phyloP scores from a whole-genome alignment of 768 basidiomycete species.

The Kondoa subrosea region DNA sequence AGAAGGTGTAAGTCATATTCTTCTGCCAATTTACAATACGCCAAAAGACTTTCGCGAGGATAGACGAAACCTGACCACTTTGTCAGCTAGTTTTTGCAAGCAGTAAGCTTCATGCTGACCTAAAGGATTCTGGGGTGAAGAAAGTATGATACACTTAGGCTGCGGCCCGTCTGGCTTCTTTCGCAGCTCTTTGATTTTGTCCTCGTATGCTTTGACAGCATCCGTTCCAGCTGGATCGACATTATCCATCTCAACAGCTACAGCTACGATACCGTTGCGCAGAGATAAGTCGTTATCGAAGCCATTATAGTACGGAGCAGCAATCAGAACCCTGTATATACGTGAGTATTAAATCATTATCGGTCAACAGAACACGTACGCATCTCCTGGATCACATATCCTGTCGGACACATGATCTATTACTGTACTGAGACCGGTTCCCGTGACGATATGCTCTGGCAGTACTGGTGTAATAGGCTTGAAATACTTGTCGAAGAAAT shows the following conservation, averaged over 20 bases:
- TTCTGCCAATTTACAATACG: slow-evolving; percentile 23
- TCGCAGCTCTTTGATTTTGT: not conserved
- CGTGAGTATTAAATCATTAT: not conserved
- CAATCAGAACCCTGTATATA: slow-evolving; percentile 17
- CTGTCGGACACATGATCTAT: slow-evolving; percentile 17
- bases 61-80: slow-evolving; percentile 26
- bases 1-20: slow-evolving; percentile 24
- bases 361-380: not conserved
- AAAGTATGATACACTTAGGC: slow-evolving; percentile 21
- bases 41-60: slow-evolving; percentile 22
- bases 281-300: slow-evolving; percentile 19
- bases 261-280: slow-evolving; percentile 6
- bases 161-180: not conserved
- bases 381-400: slow-evolving; percentile 22
- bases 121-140: slow-evolving; percentile 26
- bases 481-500: slow-evolving; percentile 20
- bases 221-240: not conserved
- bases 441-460: slow-evolving; percentile 23
- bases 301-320: slow-evolving; percentile 19
- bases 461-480: slow-evolving; percentile 19
- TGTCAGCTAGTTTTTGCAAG: not conserved
- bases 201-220: not conserved
- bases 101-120: not conserved
- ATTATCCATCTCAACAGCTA: not conserved
- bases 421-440: slow-evolving; percentile 5